Conservation (phyloP, 495 filamentous ascomycete genomes). For the Trypethelium eluteriae region DNA sequence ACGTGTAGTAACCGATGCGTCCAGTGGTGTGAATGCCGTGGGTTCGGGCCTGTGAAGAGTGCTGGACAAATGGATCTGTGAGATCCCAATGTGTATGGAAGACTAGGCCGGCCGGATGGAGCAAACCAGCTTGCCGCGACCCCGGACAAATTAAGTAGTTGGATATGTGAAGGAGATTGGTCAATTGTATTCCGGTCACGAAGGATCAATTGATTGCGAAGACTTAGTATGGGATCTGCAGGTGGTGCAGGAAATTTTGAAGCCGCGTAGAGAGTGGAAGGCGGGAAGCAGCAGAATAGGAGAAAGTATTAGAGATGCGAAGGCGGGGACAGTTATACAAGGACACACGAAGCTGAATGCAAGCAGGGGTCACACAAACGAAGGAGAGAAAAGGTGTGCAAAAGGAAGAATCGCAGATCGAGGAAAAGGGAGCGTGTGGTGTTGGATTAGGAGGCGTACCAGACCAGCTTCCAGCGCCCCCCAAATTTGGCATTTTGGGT, state of each 20-base stretch:
- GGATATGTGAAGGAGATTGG: neutral
- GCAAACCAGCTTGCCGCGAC: too few relatives aligned
- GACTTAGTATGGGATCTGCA: too few relatives aligned
- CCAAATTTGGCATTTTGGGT: neutral
- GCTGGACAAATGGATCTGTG: neutral
- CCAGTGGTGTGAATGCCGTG: neutral
- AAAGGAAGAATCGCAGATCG: neutral
- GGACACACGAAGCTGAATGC: neutral
- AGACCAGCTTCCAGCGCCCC: neutral
- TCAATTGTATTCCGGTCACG: neutral
- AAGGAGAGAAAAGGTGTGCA: neutral
- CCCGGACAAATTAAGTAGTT: neutral
- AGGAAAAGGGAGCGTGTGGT: neutral
- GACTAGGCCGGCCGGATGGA: neutral
- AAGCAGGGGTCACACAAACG: neutral
- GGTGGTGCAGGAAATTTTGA: too few relatives aligned
- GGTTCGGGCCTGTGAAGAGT: neutral
- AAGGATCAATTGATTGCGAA: neutral
- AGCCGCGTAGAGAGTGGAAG: neutral
- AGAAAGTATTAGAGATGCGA: constrained; percentile 1
- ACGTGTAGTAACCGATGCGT: neutral
- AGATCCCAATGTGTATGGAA: neutral
- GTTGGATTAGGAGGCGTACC: constrained; percentile 7
- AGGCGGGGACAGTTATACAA: neutral
- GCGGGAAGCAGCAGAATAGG: neutral